Evolutionary conservation across 257 asterid species (phyloP), one percentile per base, ranked within the genome.

Genomic region (Solanum habrochaites): DNA sequence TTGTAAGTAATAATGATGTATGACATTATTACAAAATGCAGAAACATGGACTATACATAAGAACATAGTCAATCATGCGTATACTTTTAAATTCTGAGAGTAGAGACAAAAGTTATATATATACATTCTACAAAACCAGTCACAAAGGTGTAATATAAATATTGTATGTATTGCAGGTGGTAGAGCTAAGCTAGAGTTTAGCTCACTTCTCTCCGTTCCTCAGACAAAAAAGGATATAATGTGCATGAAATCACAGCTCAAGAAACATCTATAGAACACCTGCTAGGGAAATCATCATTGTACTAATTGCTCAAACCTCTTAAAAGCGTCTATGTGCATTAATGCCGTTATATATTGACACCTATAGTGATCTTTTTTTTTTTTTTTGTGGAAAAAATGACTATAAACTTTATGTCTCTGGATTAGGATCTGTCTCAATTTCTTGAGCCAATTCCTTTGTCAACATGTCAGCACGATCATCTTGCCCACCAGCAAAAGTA

Each of bases 401-500:
- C 18, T 31, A 18, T 29, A 81, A 10, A 49, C 11, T 31, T 58
- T 71, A 32, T 42, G 80, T 52, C 86, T 73, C 86, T 56, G 91
- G 90, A 85, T 81, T 87, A 83, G 89, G 92, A 80, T 92, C 92
- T 7, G 90, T 93, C 87, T 96, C 96, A 37, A 95, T 94, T 93
- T 93, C 98, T 0, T 90, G 89, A 82, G 99, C 99, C 32, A 96
- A 87, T 90, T 95, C 98, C 90, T 89, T 93, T 1, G 98, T 94
- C 52, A 96, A 93, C 88, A 83, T 92, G 85, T 95, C 98, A 62
- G 99, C 98, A 11, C 98, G 92, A 16, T 96, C 99, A 77, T 96
- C 99, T 11, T 95, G 98, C 43, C 99, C 99, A 11, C 99, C 99
- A 6, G 98, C 95, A 75, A 96, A 95, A 3, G 96, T 93, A 91